Percentiles rank a stretch among this genome's conserved stretches.
Evolutionary conservation across 805 yeast species (phyloP).

Genomic region (Brettanomyces bruxellensis): DNA sequence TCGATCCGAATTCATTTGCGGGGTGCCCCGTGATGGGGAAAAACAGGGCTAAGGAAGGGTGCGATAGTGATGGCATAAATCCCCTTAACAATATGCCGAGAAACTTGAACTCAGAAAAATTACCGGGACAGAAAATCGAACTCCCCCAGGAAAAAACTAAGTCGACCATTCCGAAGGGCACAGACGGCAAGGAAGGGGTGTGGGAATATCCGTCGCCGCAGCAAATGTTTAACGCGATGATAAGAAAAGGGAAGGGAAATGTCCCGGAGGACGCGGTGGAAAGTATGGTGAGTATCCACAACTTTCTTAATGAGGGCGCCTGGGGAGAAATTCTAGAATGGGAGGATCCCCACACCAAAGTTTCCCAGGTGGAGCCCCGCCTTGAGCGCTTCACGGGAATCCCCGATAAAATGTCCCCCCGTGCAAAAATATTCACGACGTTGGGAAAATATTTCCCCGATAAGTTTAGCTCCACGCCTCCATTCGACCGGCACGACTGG

Average conservation of each 20-base stretch:
- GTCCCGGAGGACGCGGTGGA: conserved; percentile 94
- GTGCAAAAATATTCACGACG: conserved; percentile 61
- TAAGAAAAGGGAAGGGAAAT: conserved; percentile 85
- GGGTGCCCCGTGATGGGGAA: conserved; percentile 22
- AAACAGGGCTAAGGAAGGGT: not conserved
- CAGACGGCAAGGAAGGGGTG: conserved; percentile 49
- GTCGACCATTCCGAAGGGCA: conserved; percentile 84
- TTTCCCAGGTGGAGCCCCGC: conserved; percentile 57
- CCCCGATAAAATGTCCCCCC: conserved; percentile 80
- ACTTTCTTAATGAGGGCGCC: conserved; percentile 93
- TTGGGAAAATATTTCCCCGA: conserved; percentile 67
- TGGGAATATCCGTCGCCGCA: conserved; percentile 99
- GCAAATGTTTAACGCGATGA: conserved; percentile 98
- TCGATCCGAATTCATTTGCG: not conserved
- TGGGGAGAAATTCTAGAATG: conserved; percentile 91
- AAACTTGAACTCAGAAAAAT: conserved; percentile 50
- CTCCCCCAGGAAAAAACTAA: conserved; percentile 78
- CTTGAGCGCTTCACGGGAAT: conserved; percentile 83
- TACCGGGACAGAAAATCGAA: conserved; percentile 71
- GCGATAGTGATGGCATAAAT: conserved; percentile 36
- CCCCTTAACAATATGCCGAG: conserved; percentile 89
- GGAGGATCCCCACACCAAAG: conserved; percentile 66
- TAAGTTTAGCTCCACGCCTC: conserved; percentile 67
- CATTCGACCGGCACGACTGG: conserved; percentile 99
- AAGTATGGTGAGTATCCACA: conserved; percentile 94